Conservation (phyloP, 306 rosid genomes). For the Rosa chinensis region DNA sequence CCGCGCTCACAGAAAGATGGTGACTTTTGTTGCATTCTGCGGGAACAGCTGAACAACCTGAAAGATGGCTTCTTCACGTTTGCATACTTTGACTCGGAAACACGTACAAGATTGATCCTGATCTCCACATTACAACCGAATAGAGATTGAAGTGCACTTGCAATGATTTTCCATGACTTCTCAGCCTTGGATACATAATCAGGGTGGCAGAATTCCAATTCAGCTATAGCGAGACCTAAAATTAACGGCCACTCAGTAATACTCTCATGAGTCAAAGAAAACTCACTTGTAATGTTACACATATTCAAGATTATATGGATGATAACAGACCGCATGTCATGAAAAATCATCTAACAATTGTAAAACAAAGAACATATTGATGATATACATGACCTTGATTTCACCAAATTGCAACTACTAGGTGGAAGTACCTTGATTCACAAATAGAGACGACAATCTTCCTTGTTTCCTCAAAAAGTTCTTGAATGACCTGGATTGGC, state of each 20-base stretch:
- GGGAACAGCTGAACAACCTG: conserved; percentile 63
- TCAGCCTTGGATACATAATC: conserved; percentile 59
- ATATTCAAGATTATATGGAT: not conserved
- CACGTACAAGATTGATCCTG: conserved; percentile 54
- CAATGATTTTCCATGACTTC: conserved; percentile 79
- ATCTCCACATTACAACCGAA: conserved; percentile 71
- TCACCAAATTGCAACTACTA: not conserved
- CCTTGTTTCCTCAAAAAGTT: conserved; percentile 74
- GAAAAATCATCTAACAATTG: not conserved
- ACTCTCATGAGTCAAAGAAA: not conserved
- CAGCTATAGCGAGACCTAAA: conserved; percentile 71
- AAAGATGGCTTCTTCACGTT: conserved; percentile 53
- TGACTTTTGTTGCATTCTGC: conserved; percentile 41
- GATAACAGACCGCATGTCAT: not conserved
- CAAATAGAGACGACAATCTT: conserved; percentile 59
- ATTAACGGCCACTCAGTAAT: conserved; percentile 18
- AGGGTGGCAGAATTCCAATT: conserved; percentile 63
- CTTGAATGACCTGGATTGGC: conserved; percentile 60
- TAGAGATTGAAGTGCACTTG: conserved; percentile 56
- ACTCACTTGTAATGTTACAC: not conserved
- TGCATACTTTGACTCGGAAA: conserved; percentile 42
- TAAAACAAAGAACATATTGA: not conserved
- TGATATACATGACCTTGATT: not conserved
- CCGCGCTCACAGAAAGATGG: conserved; percentile 40
- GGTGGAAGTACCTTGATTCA: conserved; percentile 40